These are phyloP conservation scores for Rubus idaeus DNA, from an alignment of 306 rosid species.

Conservation along the genomic window DNA sequence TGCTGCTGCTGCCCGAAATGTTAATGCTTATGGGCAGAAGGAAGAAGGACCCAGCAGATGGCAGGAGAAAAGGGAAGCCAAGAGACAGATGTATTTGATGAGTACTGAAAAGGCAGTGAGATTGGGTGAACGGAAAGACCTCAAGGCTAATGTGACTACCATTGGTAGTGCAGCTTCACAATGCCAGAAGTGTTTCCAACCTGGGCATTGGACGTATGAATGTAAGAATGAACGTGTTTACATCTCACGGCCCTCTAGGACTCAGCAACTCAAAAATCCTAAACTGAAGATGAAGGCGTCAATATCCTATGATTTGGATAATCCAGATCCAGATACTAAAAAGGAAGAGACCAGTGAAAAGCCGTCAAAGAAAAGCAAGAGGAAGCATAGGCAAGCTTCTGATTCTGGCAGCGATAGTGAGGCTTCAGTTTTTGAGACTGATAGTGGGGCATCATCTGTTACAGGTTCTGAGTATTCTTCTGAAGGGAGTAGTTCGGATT, in stretches of 20 bases:
- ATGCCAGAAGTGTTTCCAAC: slow-evolving; percentile 89
- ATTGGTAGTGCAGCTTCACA: slow-evolving; percentile 58
- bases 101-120: slow-evolving; percentile 96
- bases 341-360: slow-evolving; percentile 49
- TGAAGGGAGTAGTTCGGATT: slow-evolving; percentile 61
- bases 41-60: slow-evolving; percentile 99
- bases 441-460: slow-evolving; percentile 76
- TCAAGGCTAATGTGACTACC: slow-evolving; percentile 50
- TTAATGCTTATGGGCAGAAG: slow-evolving; percentile 98
- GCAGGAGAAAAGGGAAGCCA: slow-evolving; percentile 99
- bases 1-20: slow-evolving; percentile 89
- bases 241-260: slow-evolving; percentile 89
- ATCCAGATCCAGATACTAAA: slow-evolving; percentile 35
- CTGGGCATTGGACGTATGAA: slow-evolving; percentile 95
- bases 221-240: slow-evolving; percentile 95
- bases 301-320: slow-evolving; percentile 53
- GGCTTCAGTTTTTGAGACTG: slow-evolving; percentile 93
- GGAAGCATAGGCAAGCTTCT: slow-evolving; percentile 62
- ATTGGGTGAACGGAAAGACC: slow-evolving; percentile 90
- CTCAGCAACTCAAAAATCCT: slow-evolving; percentile 91
- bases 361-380: slow-evolving; percentile 61
- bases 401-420: slow-evolving; percentile 72
- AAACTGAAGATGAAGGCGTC: slow-evolving; percentile 68
- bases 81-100: slow-evolving; percentile 98
- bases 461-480: slow-evolving; percentile 76